Evolutionary conservation across 805 yeast species (phyloP).

Genomic region (Candida ponderosae): DNA sequence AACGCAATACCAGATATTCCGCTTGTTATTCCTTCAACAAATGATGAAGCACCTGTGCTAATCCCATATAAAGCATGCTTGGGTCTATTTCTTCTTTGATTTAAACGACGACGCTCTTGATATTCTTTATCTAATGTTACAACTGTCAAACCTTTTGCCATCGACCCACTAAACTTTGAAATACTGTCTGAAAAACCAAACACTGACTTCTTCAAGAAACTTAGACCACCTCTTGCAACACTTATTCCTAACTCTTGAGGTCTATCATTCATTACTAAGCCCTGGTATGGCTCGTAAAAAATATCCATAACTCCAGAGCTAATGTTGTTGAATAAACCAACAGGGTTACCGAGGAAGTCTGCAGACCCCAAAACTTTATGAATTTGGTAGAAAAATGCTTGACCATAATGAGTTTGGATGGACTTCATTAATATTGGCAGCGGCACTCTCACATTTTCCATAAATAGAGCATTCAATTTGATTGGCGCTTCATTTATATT

Average conservation of each 20-base stretch:
- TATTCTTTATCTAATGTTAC: conserved; percentile 82
- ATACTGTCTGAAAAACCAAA: conserved; percentile 93
- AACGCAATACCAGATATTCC: conserved; percentile 87
- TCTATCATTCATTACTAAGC: conserved; percentile 86
- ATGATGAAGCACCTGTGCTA: conserved; percentile 79
- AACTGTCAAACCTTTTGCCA: conserved; percentile 89
- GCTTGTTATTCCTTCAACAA: conserved; percentile 78
- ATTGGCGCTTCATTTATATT: conserved; percentile 97
- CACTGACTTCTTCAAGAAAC: conserved; percentile 89
- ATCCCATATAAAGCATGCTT: conserved; percentile 81
- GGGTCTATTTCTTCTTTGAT: conserved; percentile 71
- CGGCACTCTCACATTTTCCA: conserved; percentile 88
- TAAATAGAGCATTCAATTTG: conserved; percentile 72
- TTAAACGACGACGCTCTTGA: conserved; percentile 73
- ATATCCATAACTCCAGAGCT: conserved; percentile 95
- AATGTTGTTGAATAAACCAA: conserved; percentile 86
- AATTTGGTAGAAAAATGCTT: conserved; percentile 83
- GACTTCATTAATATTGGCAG: conserved; percentile 62
- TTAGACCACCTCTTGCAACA: conserved; percentile 90
- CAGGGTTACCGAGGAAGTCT: conserved; percentile 94
- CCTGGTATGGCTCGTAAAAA: conserved; percentile 96
- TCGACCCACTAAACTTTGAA: conserved; percentile 86
- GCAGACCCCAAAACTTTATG: conserved; percentile 95
- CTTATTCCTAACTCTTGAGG: conserved; percentile 96
- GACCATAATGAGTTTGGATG: conserved; percentile 80